phyloP scores from a whole-genome alignment of 164 flowering plant species.

The Warburgia ugandensis region DNA sequence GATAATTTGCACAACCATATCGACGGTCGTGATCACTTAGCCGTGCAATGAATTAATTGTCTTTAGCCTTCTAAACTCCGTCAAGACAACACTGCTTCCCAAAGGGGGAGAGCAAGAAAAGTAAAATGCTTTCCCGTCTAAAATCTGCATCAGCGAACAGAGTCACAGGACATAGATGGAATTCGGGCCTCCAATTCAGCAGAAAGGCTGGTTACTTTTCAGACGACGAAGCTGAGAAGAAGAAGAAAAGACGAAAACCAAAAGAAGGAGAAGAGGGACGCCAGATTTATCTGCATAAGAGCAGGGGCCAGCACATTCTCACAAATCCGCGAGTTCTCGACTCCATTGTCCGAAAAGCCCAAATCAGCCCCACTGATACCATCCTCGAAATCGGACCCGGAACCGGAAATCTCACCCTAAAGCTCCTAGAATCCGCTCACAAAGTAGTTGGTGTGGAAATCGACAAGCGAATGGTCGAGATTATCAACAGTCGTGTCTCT shows the following conservation, averaged over 20 bases:
- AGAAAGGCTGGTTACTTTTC: background rate
- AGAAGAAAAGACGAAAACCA: slow-evolving; percentile 6
- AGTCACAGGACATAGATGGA: background rate
- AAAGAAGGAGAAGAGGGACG: slow-evolving; percentile 4
- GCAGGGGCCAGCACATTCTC: slow-evolving; percentile 86
- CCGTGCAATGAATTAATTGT: too few species aligned
- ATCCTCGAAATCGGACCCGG: slow-evolving; percentile 96
- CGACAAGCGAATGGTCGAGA: slow-evolving; percentile 71
- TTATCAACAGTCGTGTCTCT: slow-evolving; percentile 51
- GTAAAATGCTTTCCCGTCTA: background rate
- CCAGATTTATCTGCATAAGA: slow-evolving; percentile 44
- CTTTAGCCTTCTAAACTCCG: too few species aligned
- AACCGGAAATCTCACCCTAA: slow-evolving; percentile 88
- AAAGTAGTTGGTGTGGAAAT: slow-evolving; percentile 73
- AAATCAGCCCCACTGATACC: slow-evolving; percentile 49
- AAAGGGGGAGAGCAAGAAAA: too few species aligned
- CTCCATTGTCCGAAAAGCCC: slow-evolving; percentile 56
- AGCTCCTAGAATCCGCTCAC: slow-evolving; percentile 61
- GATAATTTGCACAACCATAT: too few species aligned
- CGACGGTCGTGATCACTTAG: too few species aligned
- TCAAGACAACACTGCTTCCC: too few species aligned
- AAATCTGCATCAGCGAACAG: background rate
- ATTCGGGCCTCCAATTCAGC: background rate
- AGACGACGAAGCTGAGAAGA: background rate
- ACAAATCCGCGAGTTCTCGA: slow-evolving; percentile 74